phyloP scores from a whole-genome alignment of 148 eudicot genomes.

The Chenopodium formosanum region DNA sequence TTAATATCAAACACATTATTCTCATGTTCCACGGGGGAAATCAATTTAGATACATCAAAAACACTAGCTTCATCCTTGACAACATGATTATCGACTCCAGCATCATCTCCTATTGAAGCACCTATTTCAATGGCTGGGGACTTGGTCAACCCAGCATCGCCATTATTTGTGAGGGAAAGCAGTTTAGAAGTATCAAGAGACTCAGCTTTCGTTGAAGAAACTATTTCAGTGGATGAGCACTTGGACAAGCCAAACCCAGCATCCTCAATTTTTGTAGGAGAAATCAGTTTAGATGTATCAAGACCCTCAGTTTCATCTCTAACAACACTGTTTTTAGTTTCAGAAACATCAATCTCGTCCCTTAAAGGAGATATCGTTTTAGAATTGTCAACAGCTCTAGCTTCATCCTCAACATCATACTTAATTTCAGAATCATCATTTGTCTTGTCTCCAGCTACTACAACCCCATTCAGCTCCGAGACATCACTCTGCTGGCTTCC shows the following conservation, averaged over 20 bases:
- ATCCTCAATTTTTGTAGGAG: background rate
- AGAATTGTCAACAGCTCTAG: conserved; percentile 11
- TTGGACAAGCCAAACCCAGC: background rate
- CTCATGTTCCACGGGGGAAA: conserved; percentile 12
- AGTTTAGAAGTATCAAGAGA: background rate
- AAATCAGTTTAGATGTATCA: background rate
- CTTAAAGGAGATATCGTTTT: background rate
- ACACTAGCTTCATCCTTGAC: conserved; percentile 13
- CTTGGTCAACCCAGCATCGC: background rate
- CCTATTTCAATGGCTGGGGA: background rate
- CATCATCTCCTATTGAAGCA: background rate
- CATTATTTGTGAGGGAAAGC: background rate
- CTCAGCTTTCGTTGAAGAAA: background rate
- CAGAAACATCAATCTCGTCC: conserved; percentile 9
- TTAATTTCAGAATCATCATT: conserved; percentile 18
- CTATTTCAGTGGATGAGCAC: background rate
- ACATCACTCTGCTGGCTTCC: conserved; percentile 22
- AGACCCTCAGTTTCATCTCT: conserved; percentile 6
- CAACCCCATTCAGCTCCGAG: conserved; percentile 13
- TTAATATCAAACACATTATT: background rate
- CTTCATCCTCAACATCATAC: conserved; percentile 6
- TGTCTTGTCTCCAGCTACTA: conserved; percentile 24
- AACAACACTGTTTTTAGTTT: background rate
- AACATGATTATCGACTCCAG: conserved; percentile 5
- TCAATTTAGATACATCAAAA: background rate